Evolutionary conservation across 495 filamentous ascomycete species (phyloP).

Genomic region (Lepraria neglecta): DNA sequence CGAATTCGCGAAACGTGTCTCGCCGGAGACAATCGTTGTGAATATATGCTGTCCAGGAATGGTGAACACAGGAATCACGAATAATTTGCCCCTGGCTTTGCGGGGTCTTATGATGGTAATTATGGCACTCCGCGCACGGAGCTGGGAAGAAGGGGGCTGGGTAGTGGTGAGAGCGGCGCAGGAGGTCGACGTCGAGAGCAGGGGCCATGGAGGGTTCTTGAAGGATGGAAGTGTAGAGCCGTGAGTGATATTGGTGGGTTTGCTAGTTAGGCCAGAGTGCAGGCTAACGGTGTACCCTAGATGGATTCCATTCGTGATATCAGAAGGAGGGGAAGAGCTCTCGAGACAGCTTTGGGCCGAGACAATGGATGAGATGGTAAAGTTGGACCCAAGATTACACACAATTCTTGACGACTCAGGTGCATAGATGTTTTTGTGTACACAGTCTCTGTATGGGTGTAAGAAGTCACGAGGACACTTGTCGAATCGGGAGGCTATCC

Average conservation of each 20-base stretch:
- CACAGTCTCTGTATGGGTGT: too few species aligned
- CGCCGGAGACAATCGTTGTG: background rate
- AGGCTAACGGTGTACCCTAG: background rate
- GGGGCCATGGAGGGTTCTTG: background rate
- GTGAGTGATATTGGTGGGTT: background rate
- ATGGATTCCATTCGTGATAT: background rate
- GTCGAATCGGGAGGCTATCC: too few species aligned
- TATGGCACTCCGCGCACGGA: background rate
- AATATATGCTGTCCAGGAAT: constrained; percentile 3
- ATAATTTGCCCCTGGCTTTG: background rate
- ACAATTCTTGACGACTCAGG: too few species aligned
- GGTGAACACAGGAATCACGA: background rate
- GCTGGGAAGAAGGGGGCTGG: background rate
- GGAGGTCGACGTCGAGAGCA: background rate
- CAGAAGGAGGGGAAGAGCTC: background rate
- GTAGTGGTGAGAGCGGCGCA: background rate
- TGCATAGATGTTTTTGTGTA: too few species aligned
- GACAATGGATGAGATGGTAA: background rate
- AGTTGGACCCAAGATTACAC: too few species aligned
- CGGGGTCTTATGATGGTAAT: background rate
- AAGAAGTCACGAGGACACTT: too few species aligned
- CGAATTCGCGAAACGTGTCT: background rate
- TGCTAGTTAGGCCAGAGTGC: background rate
- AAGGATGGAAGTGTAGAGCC: background rate
- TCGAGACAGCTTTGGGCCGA: background rate